A percentile compares a stretch with the other conserved stretches of the same genome.
Evolutionary conservation across 768 basidiomycete genomes (phyloP).

Genomic region (Mycena rosella): DNA sequence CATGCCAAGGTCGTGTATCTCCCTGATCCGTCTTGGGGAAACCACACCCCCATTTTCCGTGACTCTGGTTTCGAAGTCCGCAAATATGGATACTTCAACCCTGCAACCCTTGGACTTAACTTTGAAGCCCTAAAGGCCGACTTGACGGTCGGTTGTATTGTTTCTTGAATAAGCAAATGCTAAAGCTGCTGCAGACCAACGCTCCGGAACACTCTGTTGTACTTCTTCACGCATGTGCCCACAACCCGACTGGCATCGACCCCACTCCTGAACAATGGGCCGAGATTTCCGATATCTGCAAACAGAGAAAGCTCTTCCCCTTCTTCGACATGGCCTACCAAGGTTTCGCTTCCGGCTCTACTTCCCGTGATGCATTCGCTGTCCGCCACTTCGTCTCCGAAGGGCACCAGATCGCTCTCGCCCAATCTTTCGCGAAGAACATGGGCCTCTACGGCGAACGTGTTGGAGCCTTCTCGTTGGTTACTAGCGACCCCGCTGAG

Average conservation of each 20-base stretch:
- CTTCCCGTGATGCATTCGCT: constrained; percentile 92
- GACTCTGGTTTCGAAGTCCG: constrained; percentile 96
- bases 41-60: constrained; percentile 93
- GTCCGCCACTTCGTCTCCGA: constrained; percentile 93
- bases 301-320: constrained; percentile 93
- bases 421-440: constrained; percentile 99
- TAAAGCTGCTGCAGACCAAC: constrained; percentile 52
- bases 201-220: constrained; percentile 88
- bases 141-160: constrained; percentile 68
- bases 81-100: constrained; percentile 94
- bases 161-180: constrained; percentile 2
- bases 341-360: constrained; percentile 97
- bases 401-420: constrained; percentile 91
- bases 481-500: constrained; percentile 75
- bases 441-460: constrained; percentile 99
- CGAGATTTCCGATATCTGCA: constrained; percentile 87
- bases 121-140: constrained; percentile 92
- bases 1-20: constrained; percentile 91
- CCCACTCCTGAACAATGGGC: constrained; percentile 95
- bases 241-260: constrained; percentile 99
- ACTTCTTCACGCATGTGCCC: constrained; percentile 95
- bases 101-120: constrained; percentile 91
- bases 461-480: constrained; percentile 95
- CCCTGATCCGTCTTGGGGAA: constrained; percentile 96
- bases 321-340: constrained; percentile 99